Evolutionary conservation across 306 rosid species (phyloP), one percentile per base, ranked within the genome.

Genomic region (Prosopis cineraria): DNA sequence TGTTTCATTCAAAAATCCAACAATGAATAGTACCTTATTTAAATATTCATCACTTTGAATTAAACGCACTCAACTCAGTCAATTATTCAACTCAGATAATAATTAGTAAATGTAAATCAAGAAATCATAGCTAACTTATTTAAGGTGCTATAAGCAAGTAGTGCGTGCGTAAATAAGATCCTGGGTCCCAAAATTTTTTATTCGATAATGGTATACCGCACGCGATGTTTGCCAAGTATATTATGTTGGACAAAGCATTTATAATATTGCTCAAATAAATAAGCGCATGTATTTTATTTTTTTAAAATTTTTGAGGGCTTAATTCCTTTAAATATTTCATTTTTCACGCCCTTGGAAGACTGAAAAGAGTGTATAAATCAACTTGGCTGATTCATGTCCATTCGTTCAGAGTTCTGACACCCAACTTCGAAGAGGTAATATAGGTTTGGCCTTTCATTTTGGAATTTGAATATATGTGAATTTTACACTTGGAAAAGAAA

Each of bases 351-450:
- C 29, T 11, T 25, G 1, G 34, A 24, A 25, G 0, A 19, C 34
- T 33, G 3, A 47, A 24, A 55, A 55, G 5, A 5, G n/a, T 16
- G 9, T 33, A 33, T 3, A 17, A 10, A 63, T 20, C 31, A 56
- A 22, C 75, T 30, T 55, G 69, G 62, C 43, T 40, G 16, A 69
- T 67, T 73, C 74, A 45, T 74, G 76, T 75, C 84, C 80, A 58
- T 47, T 75, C 76, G 47, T 68, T 56, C 19, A n/a, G n/a, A n/a
- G n/a, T n/a, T 6, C 76, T 68, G 37, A 64, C 73, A 53, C 37
- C 60, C 47, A 40, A 73, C 37, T 37, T 22, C 13, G 48, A 37
- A 66, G 71, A 64, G 41, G 59, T 3, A 47, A 63, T 75, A 43
- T 30, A 69, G 59, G 43, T 63, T 76, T 76, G 56, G 68, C 55